Evolutionary conservation across 2,329 filamentous ascomycete species (phyloP).

Genomic region (Talaromyces sp.): DNA sequence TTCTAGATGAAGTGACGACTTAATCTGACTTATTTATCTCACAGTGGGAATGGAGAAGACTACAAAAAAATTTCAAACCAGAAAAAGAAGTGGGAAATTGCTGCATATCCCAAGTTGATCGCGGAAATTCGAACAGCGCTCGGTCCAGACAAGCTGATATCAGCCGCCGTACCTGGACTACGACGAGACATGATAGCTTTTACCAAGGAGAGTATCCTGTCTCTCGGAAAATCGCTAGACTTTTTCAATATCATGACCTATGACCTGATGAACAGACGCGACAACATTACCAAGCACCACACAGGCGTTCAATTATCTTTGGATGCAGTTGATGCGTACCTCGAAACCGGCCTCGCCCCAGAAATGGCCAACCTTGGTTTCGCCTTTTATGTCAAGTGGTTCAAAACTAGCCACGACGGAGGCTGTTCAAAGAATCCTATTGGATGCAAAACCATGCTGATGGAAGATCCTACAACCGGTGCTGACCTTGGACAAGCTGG

Average conservation of each 20-base stretch:
- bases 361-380: conserved; percentile 57
- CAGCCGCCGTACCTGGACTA: conserved; percentile 58
- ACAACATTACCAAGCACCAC: conserved; percentile 52
- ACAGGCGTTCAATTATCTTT: conserved; percentile 50
- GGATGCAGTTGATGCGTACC: conserved; percentile 41
- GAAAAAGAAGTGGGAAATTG: conserved; percentile 51
- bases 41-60: conserved; percentile 55
- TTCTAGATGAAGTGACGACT: not conserved
- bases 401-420: conserved; percentile 44
- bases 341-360: conserved; percentile 43
- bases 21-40: not conserved
- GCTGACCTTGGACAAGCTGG: conserved; percentile 53
- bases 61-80: conserved; percentile 55
- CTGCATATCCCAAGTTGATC: conserved; percentile 53
- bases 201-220: conserved; percentile 44
- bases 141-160: conserved; percentile 50
- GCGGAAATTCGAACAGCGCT: conserved; percentile 50
- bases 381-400: conserved; percentile 64
- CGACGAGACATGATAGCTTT: conserved; percentile 60
- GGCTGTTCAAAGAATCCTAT: conserved; percentile 35
- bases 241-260: conserved; percentile 58
- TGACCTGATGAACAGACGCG: conserved; percentile 9
- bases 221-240: conserved; percentile 51
- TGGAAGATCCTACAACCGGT: conserved; percentile 56
- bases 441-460: conserved; percentile 49